Conservation (phyloP, 805 yeast genomes). For the Debaryomyces castellii region DNA sequence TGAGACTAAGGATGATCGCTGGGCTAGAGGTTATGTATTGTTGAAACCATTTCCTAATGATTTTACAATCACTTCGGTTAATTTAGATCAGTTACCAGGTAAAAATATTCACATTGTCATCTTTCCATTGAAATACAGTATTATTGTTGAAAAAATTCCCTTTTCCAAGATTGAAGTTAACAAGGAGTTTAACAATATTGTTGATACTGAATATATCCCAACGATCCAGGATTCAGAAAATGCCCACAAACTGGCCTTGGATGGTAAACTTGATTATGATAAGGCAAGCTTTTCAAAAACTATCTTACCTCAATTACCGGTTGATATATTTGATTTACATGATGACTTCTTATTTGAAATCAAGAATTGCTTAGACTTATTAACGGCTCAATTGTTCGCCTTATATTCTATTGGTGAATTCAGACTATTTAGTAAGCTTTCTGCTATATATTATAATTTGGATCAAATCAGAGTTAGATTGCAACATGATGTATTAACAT, state of each 20-base stretch:
- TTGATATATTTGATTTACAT: constrained; percentile 28
- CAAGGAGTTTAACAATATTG: constrained; percentile 27
- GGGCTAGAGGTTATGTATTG: constrained; percentile 80
- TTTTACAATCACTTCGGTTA: constrained; percentile 58
- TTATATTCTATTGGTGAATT: constrained; percentile 72
- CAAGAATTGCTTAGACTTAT: constrained; percentile 52
- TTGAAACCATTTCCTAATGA: constrained; percentile 70
- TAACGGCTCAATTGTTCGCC: constrained; percentile 65
- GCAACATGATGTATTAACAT: constrained; percentile 50
- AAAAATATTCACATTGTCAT: constrained; percentile 52
- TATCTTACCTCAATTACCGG: constrained; percentile 54
- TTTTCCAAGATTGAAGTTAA: constrained; percentile 28
- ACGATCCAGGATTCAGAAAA: constrained; percentile 31
- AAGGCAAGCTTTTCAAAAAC: constrained; percentile 1
- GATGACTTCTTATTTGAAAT: constrained; percentile 52
- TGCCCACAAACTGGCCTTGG: constrained; percentile 21
- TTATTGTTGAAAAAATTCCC: constrained; percentile 43
- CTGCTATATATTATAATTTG: constrained; percentile 51
- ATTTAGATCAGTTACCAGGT: constrained; percentile 63
- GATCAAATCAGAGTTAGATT: constrained; percentile 60
- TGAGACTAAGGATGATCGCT: constrained; percentile 57
- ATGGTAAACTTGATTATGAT: constrained; percentile 12
- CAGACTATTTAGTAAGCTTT: constrained; percentile 56
- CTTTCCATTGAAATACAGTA: constrained; percentile 58
- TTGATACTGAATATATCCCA: constrained; percentile 26